Conservation (phyloP, 1,284 basidiomycete genomes). For the Cryptococcus depauperatus region DNA sequence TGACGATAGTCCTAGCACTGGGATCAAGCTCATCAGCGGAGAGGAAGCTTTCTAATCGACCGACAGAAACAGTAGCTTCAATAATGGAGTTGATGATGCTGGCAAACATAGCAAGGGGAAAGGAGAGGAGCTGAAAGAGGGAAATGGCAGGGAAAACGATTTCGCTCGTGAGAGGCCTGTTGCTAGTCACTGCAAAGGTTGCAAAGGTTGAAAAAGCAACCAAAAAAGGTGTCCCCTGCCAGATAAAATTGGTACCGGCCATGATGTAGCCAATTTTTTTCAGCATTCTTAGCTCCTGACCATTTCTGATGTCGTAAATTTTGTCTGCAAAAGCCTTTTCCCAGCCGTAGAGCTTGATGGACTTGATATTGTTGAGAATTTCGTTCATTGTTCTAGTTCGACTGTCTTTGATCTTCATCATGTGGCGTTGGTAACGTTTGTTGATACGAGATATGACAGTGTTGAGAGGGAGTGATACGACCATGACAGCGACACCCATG, state of each 20-base stretch:
- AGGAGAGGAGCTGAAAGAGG: conserved; percentile 85
- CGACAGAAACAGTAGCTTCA: conserved; percentile 70
- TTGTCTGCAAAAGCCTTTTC: conserved; percentile 71
- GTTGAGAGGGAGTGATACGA: conserved; percentile 65
- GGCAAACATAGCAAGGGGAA: conserved; percentile 63
- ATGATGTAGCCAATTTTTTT: conserved; percentile 68
- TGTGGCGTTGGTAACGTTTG: conserved; percentile 71
- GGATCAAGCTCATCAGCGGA: conserved; percentile 69
- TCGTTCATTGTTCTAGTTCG: conserved; percentile 51
- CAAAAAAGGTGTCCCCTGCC: conserved; percentile 49
- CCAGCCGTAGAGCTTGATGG: conserved; percentile 54
- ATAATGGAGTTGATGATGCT: conserved; percentile 46
- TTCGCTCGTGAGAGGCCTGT: conserved; percentile 73
- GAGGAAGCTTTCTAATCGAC: conserved; percentile 71
- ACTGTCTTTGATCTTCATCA: conserved; percentile 78
- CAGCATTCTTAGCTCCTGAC: conserved; percentile 73
- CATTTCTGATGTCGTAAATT: conserved; percentile 70
- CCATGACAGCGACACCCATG: conserved; percentile 85
- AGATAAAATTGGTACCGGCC: conserved; percentile 27
- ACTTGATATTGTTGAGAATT: conserved; percentile 81
- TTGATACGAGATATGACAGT: conserved; percentile 65
- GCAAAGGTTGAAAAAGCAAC: conserved; percentile 83
- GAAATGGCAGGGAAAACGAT: conserved; percentile 92
- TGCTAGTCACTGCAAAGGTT: conserved; percentile 62
- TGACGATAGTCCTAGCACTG: conserved; percentile 56